A percentile compares a stretch with the other conserved stretches of the same genome.
phyloP scores from a whole-genome alignment of 2,329 filamentous ascomycete genomes.

The Colletotrichum graminicola region DNA sequence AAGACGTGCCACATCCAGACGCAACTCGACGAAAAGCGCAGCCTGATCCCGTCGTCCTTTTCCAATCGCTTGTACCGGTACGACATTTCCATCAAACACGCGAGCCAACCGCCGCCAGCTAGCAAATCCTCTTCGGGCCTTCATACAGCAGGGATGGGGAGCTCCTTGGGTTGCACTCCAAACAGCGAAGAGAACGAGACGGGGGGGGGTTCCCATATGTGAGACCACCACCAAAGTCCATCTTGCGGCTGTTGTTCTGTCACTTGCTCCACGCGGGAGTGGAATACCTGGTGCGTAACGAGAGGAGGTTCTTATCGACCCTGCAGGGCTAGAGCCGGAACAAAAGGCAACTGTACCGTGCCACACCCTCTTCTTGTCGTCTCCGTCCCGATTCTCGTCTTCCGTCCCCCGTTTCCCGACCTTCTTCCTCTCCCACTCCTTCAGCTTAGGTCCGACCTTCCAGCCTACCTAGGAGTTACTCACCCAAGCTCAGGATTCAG shows the following conservation, averaged over 20 bases:
- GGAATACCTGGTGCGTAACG: slow-evolving; percentile 21
- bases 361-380: slow-evolving; percentile 38
- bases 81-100: slow-evolving; percentile 25
- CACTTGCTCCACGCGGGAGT: slow-evolving; percentile 32
- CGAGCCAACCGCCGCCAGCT: slow-evolving; percentile 18
- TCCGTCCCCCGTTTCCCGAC: slow-evolving; percentile 17
- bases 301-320: slow-evolving; percentile 33
- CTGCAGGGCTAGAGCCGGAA: slow-evolving; percentile 29
- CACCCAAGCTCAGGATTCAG: slow-evolving; percentile 10
- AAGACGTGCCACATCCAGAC: slow-evolving; percentile 18
- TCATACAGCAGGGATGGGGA: slow-evolving; percentile 34
- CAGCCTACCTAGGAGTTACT: slow-evolving; percentile 6
- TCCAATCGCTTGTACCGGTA: slow-evolving; percentile 32
- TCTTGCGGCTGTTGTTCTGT: slow-evolving; percentile 15
- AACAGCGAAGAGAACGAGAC: not conserved
- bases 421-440: slow-evolving; percentile 21
- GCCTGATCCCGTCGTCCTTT: slow-evolving; percentile 25
- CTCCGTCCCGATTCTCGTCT: slow-evolving; percentile 19
- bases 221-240: slow-evolving; percentile 9
- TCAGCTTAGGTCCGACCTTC: slow-evolving; percentile 18
- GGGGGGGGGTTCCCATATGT: slow-evolving; percentile 6
- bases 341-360: slow-evolving; percentile 26
- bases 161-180: slow-evolving; percentile 22
- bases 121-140: slow-evolving; percentile 32
- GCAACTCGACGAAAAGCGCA: slow-evolving; percentile 17